Base-by-base conservation (phyloP, 2,329 filamentous ascomycete genomes). In the Cryphonectria japonica region DNA sequence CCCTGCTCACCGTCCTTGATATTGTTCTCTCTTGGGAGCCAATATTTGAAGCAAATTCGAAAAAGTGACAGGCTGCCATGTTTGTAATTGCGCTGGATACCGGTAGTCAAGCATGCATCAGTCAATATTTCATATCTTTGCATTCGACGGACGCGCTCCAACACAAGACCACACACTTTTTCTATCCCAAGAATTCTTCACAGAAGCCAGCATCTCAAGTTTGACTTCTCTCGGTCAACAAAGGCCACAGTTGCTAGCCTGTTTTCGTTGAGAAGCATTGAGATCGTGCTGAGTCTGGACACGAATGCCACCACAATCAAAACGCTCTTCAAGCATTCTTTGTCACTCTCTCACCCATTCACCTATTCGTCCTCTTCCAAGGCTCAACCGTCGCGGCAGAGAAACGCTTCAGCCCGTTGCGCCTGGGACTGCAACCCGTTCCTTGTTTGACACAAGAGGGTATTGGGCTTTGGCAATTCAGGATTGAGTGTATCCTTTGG, bases 21-120 rank as follows among this genome's bases (percentile, higher is more conserved):
- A 69, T 69, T 64, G 67, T 69, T 34, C 43, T 52, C n/a, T 34
- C n/a, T 1, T 13, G 1, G 41, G n/a, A 39, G 26, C 19, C 59
- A 63, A 57, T 69, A 34, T 63, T 63, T 16, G 22, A 22, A 11
- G 11, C 14, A 39, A 26, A 4, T 43, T 6, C 37, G 11, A 46
- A 32, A 29, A 70, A 61, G 64, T 46, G 4, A 69, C 7, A 57
- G 61, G 61, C 59, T 22, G 26, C 50, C 22, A 46, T 14, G 14
- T 29, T 41, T 43, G 9, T 16, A 29, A 7, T 29, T 32, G 34
- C 34, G 26, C 29, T 34, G 11, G 52, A 19, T 32, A 22, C 32
- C 4, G n/a, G 57, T 29, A 32, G 16, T 60, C 22, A 3, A 16
- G 26, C 32, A 61, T 52, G 7, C 16, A 43, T 26, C 5, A 16